Conservation (phyloP, 371 early-diverging fungal genomes). For the Apophysomyces sp. region DNA sequence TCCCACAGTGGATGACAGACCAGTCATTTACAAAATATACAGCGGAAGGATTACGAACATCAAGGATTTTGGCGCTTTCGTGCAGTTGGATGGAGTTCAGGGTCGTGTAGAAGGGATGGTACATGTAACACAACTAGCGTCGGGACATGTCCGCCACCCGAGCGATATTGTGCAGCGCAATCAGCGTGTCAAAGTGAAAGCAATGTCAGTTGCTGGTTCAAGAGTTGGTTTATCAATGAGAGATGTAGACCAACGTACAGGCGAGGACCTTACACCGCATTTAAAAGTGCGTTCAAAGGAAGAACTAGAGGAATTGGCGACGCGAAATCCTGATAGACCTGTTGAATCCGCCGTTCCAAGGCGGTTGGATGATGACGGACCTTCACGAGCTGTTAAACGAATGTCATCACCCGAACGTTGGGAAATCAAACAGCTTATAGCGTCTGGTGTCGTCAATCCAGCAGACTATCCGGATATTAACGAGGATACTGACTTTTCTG, state of each 20-base stretch:
- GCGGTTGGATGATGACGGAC: slow-evolving; percentile 61
- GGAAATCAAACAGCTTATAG: slow-evolving; percentile 96
- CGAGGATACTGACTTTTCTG: slow-evolving; percentile 71
- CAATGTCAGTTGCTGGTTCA: slow-evolving; percentile 83
- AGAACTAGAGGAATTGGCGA: slow-evolving; percentile 63
- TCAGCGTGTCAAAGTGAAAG: slow-evolving; percentile 89
- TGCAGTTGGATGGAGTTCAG: slow-evolving; percentile 77
- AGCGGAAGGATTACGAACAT: slow-evolving; percentile 75
- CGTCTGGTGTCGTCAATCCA: slow-evolving; percentile 88
- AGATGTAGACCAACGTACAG: slow-evolving; percentile 93
- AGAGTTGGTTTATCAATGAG: slow-evolving; percentile 89
- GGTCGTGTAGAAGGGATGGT: slow-evolving; percentile 81
- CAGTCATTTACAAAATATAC: slow-evolving; percentile 90
- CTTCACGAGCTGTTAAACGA: slow-evolving; percentile 72
- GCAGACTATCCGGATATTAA: slow-evolving; percentile 87
- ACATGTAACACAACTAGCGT: slow-evolving; percentile 73
- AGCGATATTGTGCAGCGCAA: slow-evolving; percentile 77
- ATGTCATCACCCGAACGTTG: slow-evolving; percentile 95
- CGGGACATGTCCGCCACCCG: slow-evolving; percentile 77
- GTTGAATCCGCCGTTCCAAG: slow-evolving; percentile 29
- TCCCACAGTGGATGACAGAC: slow-evolving; percentile 63
- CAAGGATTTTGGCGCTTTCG: slow-evolving; percentile 93
- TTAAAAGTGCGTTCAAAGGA: slow-evolving; percentile 45
- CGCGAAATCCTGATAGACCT: slow-evolving; percentile 69
- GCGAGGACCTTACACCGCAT: slow-evolving; percentile 79